A percentile compares a stretch with the other conserved stretches of the same genome.
These are phyloP conservation scores for Solidago caesia DNA, from an alignment of 129 eudicot species.

Conservation along the genomic window DNA sequence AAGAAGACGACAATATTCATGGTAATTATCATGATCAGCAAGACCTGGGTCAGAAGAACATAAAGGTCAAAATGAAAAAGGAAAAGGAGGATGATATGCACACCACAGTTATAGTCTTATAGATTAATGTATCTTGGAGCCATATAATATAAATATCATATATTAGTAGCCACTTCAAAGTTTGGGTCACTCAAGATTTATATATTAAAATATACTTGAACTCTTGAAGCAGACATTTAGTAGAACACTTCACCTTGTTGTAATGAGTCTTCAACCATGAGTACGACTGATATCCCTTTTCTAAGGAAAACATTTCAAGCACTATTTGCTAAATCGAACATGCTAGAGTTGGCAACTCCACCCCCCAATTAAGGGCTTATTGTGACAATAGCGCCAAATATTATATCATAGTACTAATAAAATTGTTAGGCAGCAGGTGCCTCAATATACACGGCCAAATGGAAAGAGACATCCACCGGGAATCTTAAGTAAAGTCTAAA, in stretches of 20 bases:
- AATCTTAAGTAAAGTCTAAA: neutral
- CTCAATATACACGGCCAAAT: neutral
- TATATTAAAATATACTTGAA: neutral
- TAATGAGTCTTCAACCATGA: neutral
- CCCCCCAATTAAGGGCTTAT: neutral
- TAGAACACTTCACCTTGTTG: neutral
- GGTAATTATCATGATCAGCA: slow-evolving; percentile 95
- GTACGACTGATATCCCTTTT: neutral
- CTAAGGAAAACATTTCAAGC: neutral
- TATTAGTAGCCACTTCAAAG: slow-evolving; percentile 12
- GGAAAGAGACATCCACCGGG: neutral
- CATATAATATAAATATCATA: slow-evolving; percentile 15
- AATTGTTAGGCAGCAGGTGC: neutral
- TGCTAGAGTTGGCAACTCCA: neutral
- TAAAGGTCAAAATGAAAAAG: slow-evolving; percentile 24
- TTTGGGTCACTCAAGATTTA: neutral
- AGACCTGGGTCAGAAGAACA: slow-evolving; percentile 53
- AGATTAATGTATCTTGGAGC: neutral
- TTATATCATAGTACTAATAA: neutral
- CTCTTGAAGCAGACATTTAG: neutral
- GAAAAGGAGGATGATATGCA: slow-evolving; percentile 7
- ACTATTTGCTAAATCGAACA: neutral
- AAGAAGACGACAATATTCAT: slow-evolving; percentile 93
- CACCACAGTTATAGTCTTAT: slow-evolving; percentile 9
- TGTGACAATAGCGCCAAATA: neutral